Base-by-base conservation (phyloP, 2,329 filamentous ascomycete genomes). In the Sclerotiophoma versabilis region DNA sequence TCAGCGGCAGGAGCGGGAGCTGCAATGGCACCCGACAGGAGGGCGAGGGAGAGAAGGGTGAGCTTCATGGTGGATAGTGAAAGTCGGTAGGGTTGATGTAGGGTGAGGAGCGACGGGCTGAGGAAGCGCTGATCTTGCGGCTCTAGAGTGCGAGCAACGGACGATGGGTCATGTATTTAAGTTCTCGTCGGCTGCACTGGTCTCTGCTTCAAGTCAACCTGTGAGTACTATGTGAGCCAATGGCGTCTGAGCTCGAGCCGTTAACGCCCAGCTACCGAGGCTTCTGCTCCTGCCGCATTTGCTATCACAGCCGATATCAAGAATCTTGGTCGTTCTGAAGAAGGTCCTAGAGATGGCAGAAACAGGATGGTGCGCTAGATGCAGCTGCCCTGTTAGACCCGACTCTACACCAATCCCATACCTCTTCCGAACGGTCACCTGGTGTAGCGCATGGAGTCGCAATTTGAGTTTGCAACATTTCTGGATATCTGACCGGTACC, bases 41-140 rank as follows among this genome's bases (percentile, higher is more conserved):
- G 15, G 8, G 53, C 50, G 32, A 57, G 41, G 23, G 57, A 50
- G 9, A 62, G 11, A 8, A 59, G 39, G 14, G 54, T 44, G 49
- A 59, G 41, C 52, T 59, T 59, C 57, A 59, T 59, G 17, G 32
- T 52, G 43, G 17, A 27, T 5, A 27, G 23, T 25, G 27, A 34
- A 27, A 26, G 38, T 30, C 11, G 30, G n/a, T 25, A 12, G 11
- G 26, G 14, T 27, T 20, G 22, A 15, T 15, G 30, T 22, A 3
- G 5, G 2, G 9, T 12, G n/a, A 19, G 26, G 20, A 33, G 30
- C 30, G 46, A 49, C 23, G 25, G 46, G 32, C 29, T 33, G 52
- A 29, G 33, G 32, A 25, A 25, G 46, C 30, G 43, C 19, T 14
- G 38, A 27, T n/a, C 33, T 42, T 41, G 42, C 10, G 30, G 36